Evolutionary conservation across 352 stramenopile species (phyloP).

Genomic region (Peronospora farinosa): DNA sequence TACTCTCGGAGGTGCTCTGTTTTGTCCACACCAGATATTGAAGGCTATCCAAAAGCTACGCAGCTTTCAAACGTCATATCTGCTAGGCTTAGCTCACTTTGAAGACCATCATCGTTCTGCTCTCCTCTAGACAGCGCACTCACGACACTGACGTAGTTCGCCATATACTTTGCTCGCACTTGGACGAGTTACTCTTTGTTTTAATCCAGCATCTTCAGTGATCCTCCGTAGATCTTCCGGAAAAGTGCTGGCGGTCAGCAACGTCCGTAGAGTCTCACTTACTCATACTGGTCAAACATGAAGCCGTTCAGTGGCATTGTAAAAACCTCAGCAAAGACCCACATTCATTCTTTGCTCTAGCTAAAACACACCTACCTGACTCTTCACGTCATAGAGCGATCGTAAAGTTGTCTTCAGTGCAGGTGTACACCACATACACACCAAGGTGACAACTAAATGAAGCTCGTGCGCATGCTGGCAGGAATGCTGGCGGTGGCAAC

Average conservation of each 20-base stretch:
- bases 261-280: constrained; percentile 56
- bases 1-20: constrained; percentile 56
- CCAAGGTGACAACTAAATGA: constrained; percentile 9
- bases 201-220: no score
- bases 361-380: no score
- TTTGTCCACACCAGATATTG: constrained; percentile 49
- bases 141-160: constrained; percentile 66
- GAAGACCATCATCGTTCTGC: constrained; percentile 21
- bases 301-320: constrained; percentile 48
- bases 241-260: constrained; percentile 64
- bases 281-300: constrained; percentile 71
- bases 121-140: constrained; percentile 49
- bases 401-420: not conserved
- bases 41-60: constrained; percentile 60
- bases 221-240: constrained; percentile 72
- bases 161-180: constrained; percentile 55
- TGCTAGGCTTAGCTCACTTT: constrained; percentile 43
- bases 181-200: constrained; percentile 53
- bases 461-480: constrained; percentile 42
- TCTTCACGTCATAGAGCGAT: no score
- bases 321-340: no score
- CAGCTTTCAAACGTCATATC: constrained; percentile 45
- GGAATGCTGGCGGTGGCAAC: constrained; percentile 59
- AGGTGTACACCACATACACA: not conserved
- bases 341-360: not conserved